Evolutionary conservation across 2,329 filamentous ascomycete species (phyloP), one percentile per base, ranked within the genome.

Genomic region (Colletotrichum sp.): DNA sequence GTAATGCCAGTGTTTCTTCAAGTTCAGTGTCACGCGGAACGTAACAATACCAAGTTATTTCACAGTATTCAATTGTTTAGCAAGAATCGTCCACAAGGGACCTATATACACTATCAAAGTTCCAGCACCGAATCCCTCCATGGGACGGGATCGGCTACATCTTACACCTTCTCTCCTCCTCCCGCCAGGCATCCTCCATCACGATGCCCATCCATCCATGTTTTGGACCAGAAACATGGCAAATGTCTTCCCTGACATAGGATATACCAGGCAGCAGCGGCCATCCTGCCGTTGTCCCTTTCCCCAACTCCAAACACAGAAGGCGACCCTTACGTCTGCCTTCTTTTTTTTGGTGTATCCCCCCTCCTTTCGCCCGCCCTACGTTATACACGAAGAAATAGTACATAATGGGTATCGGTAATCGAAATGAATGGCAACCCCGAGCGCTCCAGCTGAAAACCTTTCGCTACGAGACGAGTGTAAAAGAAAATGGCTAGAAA

Each of bases 341-440:
- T 36, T 55, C 39, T 36, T 24, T 34, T 13, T 32, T 62, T 63
- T 63, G 16, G 30, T 34, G 10, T 21, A 36, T 32, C 30, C 32
- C 34, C 34, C 44, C 39, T 39, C n/a, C 44, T 52, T 52, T 24
- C 44, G 12, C 44, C 44, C n/a, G n/a, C n/a, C 44, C n/a, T 52
- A 60, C 21, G 62, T 52, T 52, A 39, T 55, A 76, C 64, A 76
- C 32, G 57, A 75, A 57, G 28, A 76, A 71, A 76, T 49, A 76
- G 9, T 71, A 76, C 75, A 67, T 64, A 62, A 70, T 68, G 72
- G 75, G 68, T 71, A 71, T 71, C 68, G 73, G 73, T 75, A 52
- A 67, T 74, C 60, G 52, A 28, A 75, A 75, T 71, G 63, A 75
- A 60, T 67, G 71, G 44, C 52, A 71, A 55, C 49, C 52, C 62